Conservation (phyloP, 176 grass and related monocot genomes). For the Sorghum bicolor region Sorghum_bicolor_NCBIv3 NC_012877.2:47527001-47527500, state of each 20-base stretch:
- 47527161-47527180: slow-evolving; percentile 33
- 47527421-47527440: slow-evolving; percentile 89
- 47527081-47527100: slow-evolving; percentile 75
- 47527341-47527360: slow-evolving; percentile 12
- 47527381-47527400: slow-evolving; percentile 55
- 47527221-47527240: slow-evolving; percentile 47
- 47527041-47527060: slow-evolving; percentile 82
- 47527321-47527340: not conserved
- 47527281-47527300: slow-evolving; percentile 74
- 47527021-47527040: slow-evolving; percentile 95
- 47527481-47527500: slow-evolving; percentile 96
- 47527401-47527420: slow-evolving; percentile 84
- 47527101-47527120: slow-evolving; percentile 48
- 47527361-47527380: slow-evolving; percentile 9
- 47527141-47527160: slow-evolving; percentile 38
- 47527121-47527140: slow-evolving; percentile 46
- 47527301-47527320: not conserved
- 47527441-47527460: slow-evolving; percentile 94
- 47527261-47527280: slow-evolving; percentile 94
- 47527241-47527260: slow-evolving; percentile 72
- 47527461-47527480: slow-evolving; percentile 90
- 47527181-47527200: slow-evolving; percentile 43
- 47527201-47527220: slow-evolving; percentile 54
- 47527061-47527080: slow-evolving; percentile 80
- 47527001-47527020: slow-evolving; percentile 89